Conservation (phyloP, 768 basidiomycete species). For the Mycena indigotica region DNA sequence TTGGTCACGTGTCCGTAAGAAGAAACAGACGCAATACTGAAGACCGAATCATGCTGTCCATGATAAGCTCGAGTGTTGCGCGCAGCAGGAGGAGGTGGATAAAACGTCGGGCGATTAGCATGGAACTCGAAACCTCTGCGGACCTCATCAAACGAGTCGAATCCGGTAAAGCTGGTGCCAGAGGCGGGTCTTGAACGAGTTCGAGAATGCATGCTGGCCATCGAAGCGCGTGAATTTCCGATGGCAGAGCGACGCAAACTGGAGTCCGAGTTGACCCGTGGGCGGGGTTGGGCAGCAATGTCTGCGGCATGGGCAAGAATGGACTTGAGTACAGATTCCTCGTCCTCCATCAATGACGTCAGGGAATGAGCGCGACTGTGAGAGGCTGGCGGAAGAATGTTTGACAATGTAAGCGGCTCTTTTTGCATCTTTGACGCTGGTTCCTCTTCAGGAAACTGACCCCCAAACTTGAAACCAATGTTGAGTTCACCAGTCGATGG, state of each 20-base stretch:
- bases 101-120: conserved; percentile 63
- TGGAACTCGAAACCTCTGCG: conserved; percentile 77
- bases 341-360: conserved; percentile 47
- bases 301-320: conserved; percentile 52
- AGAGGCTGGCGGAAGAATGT: conserved; percentile 71
- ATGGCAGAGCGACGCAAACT: conserved; percentile 37
- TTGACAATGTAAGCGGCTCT: conserved; percentile 61
- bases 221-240: conserved; percentile 26
- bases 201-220: conserved; percentile 28
- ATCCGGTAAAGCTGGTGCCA: conserved; percentile 65
- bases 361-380: conserved; percentile 53
- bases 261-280: conserved; percentile 47
- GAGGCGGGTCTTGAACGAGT: conserved; percentile 50
- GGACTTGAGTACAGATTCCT: conserved; percentile 56
- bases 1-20: conserved; percentile 74
- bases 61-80: conserved; percentile 41
- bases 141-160: conserved; percentile 79
- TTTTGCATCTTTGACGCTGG: conserved; percentile 25
- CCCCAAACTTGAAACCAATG: conserved; percentile 75
- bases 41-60: conserved; percentile 56
- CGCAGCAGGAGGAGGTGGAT: conserved; percentile 50
- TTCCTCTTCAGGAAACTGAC: conserved; percentile 35
- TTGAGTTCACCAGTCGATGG: conserved; percentile 71
- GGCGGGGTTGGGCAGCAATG: conserved; percentile 32
- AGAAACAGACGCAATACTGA: conserved; percentile 79